phyloP scores from a whole-genome alignment of 2,329 filamentous ascomycete genomes.

The Mycogone perniciosa region DNA sequence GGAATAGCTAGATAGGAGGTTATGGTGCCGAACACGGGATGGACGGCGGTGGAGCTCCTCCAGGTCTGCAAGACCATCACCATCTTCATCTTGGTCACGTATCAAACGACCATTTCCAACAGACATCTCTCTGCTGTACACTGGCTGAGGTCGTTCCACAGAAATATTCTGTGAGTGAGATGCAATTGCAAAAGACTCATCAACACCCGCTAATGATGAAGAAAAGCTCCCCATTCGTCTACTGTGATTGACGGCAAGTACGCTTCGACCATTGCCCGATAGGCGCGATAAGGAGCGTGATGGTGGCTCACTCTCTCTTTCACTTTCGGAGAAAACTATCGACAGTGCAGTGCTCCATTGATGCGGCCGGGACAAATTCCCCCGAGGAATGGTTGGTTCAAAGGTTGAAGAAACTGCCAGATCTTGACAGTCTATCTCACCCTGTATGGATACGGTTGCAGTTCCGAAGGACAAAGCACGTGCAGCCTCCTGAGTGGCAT shows the following conservation, averaged over 20 bases:
- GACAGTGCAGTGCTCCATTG: slow-evolving; percentile 61
- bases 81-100: slow-evolving; percentile 56
- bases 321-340: slow-evolving; percentile 57
- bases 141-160: slow-evolving; percentile 43
- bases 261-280: slow-evolving; percentile 41
- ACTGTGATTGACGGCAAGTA: slow-evolving; percentile 44
- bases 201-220: slow-evolving; percentile 42
- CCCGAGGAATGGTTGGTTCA: slow-evolving; percentile 3
- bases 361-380: slow-evolving; percentile 28
- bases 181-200: slow-evolving; percentile 30
- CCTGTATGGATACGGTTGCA: slow-evolving; percentile 13
- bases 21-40: slow-evolving; percentile 48
- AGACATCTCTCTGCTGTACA: slow-evolving; percentile 31
- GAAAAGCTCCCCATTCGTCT: slow-evolving; percentile 52
- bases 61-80: slow-evolving; percentile 57
- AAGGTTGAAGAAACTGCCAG: slow-evolving; percentile 2
- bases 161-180: slow-evolving; percentile 40
- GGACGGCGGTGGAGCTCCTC: slow-evolving; percentile 45
- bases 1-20: slow-evolving; percentile 42
- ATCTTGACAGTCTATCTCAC: slow-evolving; percentile 19
- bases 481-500: slow-evolving; percentile 43
- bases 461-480: slow-evolving; percentile 19
- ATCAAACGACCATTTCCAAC: slow-evolving; percentile 39
- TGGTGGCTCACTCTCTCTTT: slow-evolving; percentile 43
- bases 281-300: slow-evolving; percentile 43